A percentile compares a stretch with the other conserved stretches of the same genome.
These are phyloP conservation scores for Helicostylum pulchrum DNA, from an alignment of 192 early-diverging fungal species.

Conservation along the genomic window DNA sequence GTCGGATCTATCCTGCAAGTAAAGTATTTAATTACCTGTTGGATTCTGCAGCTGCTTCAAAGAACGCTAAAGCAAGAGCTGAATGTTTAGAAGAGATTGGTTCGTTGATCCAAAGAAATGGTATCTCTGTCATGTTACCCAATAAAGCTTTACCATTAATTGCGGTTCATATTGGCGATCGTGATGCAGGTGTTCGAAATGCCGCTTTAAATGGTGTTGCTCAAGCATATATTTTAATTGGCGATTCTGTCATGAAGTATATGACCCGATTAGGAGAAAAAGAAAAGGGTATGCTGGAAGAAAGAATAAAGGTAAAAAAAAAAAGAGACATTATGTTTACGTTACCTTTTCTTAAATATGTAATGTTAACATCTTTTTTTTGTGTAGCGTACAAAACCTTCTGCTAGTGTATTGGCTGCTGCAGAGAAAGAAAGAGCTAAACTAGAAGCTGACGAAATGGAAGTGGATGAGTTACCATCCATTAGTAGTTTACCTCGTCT, in stretches of 20 bases:
- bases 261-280: slow-evolving; percentile 73
- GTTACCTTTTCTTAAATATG: background rate
- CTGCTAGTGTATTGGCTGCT: slow-evolving; percentile 40
- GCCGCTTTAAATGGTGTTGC: slow-evolving; percentile 71
- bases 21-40: slow-evolving; percentile 73
- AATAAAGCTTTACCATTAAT: slow-evolving; percentile 70
- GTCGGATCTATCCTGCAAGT: slow-evolving; percentile 74
- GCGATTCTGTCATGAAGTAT: slow-evolving; percentile 71
- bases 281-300: slow-evolving; percentile 78
- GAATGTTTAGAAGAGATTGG: slow-evolving; percentile 83
- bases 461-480: slow-evolving; percentile 28
- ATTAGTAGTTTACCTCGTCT: slow-evolving; percentile 17
- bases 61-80: slow-evolving; percentile 73
- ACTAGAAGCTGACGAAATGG: slow-evolving; percentile 34
- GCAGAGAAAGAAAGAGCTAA: slow-evolving; percentile 21
- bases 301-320: slow-evolving; percentile 57
- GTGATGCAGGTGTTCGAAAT: slow-evolving; percentile 79
- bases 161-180: slow-evolving; percentile 71
- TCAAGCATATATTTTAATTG: slow-evolving; percentile 71
- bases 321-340: background rate
- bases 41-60: slow-evolving; percentile 66
- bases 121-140: slow-evolving; percentile 61
- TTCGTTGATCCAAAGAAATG: slow-evolving; percentile 67
- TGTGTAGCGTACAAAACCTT: slow-evolving; percentile 35
- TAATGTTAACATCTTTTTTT: background rate